phyloP scores from a whole-genome alignment of 345 rosid genomes.

The Capsella bursapastoris region DNA sequence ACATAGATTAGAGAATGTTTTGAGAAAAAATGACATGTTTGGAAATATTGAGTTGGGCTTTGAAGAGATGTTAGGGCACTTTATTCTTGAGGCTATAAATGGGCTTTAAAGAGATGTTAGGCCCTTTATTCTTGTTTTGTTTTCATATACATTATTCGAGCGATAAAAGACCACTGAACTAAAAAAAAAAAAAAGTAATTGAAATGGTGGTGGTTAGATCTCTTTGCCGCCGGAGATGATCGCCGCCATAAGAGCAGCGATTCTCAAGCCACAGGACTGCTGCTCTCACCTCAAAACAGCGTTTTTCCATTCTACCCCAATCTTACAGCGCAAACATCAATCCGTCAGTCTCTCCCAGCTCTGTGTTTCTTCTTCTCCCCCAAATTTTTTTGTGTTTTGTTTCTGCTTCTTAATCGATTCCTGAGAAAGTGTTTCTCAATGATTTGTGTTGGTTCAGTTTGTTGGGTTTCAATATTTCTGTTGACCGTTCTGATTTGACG shows the following conservation, averaged over 20 bases:
- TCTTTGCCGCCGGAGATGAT: slow-evolving; percentile 46
- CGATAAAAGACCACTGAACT: no score
- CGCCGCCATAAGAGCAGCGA: slow-evolving; percentile 48
- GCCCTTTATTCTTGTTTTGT: no score
- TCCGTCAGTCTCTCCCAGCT: slow-evolving; percentile 46
- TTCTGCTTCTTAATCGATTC: not conserved
- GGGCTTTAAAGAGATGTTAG: not conserved
- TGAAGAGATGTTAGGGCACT: not conserved
- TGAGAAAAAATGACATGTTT: not conserved
- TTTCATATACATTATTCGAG: no score
- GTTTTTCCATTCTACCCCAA: slow-evolving; percentile 63
- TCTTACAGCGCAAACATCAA: slow-evolving; percentile 60
- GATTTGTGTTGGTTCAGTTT: not conserved
- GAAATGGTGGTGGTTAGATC: not conserved
- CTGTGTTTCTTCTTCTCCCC: not conserved
- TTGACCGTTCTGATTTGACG: not conserved
- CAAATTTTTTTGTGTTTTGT: not conserved
- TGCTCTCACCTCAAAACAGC: slow-evolving; percentile 33
- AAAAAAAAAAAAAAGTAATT: no score
- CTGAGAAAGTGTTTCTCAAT: not conserved
- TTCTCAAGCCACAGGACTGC: slow-evolving; percentile 44
- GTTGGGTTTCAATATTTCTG: not conserved
- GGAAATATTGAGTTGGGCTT: not conserved
- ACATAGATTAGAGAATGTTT: not conserved
- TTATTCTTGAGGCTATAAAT: not conserved